Evolutionary conservation across 345 rosid genomes (phyloP), one percentile per base, ranked within the genome.

Genomic region (Passiflora organensis): DNA sequence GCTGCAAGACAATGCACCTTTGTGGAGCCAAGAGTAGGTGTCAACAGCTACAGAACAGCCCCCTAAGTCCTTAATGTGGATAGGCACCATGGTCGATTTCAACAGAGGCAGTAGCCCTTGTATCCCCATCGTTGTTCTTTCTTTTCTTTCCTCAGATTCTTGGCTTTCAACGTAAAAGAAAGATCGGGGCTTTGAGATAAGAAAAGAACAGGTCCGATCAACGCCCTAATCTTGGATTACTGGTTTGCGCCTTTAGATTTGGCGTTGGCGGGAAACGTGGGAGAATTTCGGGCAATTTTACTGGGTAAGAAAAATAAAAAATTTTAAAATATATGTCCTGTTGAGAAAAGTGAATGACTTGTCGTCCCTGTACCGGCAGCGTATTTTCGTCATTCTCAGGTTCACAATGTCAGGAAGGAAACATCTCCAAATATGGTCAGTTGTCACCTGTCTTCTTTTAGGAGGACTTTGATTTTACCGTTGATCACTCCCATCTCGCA

Each of bases 21-120:
- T 85, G 72, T 85, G 91, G 51, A 93, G 89, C 99, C 96, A 93
- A 24, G 96, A 93, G 58, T 89, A 93, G 45, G 96, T 84, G 62
- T 93, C 99, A 25, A 93, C 78, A 36, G 99, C 99, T 47, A 86
- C 99, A 25, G 43, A 50, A 60, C 81, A 84, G 48, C 91, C 96
- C 49, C 86, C 74, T 50, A 93, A 80, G 25, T 89, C 89, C 62
- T 80, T 83, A 51, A 82, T 58, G 63, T 89, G 96, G 18, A 81
- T 53, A 24, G 96, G 86, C 42, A 43, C 71, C 94, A 93, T 93
- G 51, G 68, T 86, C 48, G 96, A 86, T 75, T 89, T 89, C 71
- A 93, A 62, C 36, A 82, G 83, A 39, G 99, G 99, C 67, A 89
- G 56, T 48, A 93, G 78, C 59, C 99, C 96, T 53, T 84, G 93